A percentile compares a stretch with the other conserved stretches of the same genome.
Evolutionary conservation across 805 yeast genomes (phyloP).

Genomic region (Saccharomycopsis sp.): DNA sequence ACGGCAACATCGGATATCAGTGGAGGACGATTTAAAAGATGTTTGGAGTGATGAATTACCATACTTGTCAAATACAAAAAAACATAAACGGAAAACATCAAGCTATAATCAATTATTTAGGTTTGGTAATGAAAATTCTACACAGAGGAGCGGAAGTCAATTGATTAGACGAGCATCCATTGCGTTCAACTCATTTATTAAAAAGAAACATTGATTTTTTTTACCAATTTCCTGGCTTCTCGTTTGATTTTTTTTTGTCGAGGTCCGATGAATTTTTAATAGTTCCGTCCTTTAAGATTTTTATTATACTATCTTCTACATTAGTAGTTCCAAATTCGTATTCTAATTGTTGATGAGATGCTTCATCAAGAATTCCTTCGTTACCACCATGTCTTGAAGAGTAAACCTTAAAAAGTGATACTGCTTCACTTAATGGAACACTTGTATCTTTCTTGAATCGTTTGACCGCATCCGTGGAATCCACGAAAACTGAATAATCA

Average conservation of each 20-base stretch:
- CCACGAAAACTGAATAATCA: constrained; percentile 63
- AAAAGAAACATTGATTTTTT: neutral
- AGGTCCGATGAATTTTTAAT: constrained; percentile 32
- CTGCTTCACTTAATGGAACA: constrained; percentile 53
- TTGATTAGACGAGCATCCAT: neutral
- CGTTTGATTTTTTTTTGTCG: constrained; percentile 27
- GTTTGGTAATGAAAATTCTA: too few relatives aligned
- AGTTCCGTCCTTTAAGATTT: constrained; percentile 55
- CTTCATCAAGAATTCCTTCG: constrained; percentile 66
- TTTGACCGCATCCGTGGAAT: constrained; percentile 41
- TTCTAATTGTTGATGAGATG: constrained; percentile 55
- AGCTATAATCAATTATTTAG: too few relatives aligned
- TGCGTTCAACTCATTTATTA: constrained; percentile 1
- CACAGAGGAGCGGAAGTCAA: neutral
- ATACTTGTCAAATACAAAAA: too few relatives aligned
- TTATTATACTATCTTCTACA: constrained; percentile 49
- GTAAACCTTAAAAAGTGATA: constrained; percentile 61
- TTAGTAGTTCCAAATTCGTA: constrained; percentile 60
- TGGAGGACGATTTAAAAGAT: constrained; percentile 28
- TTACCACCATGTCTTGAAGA: constrained; percentile 57
- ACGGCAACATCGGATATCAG: constrained; percentile 23
- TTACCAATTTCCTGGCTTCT: too few relatives aligned
- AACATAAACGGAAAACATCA: too few relatives aligned
- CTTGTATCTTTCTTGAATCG: constrained; percentile 43
- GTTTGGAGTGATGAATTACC: constrained; percentile 31